Percentiles rank a stretch among this genome's conserved stretches.
These are phyloP conservation scores for Suillus lakei DNA, from an alignment of 768 basidiomycete species.

Conservation along the genomic window DNA sequence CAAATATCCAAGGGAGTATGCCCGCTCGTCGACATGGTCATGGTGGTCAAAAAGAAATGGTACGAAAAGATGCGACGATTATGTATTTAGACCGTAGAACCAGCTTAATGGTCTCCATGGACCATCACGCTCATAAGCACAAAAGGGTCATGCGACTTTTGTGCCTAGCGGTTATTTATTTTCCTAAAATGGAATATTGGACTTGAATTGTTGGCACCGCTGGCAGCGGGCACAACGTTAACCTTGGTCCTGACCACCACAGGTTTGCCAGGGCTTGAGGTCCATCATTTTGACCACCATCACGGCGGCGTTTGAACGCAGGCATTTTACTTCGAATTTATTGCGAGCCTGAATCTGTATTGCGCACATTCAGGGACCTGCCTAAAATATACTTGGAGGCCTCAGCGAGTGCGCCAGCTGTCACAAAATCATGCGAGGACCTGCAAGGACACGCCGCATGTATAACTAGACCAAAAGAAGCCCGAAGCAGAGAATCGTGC, in stretches of 20 bases:
- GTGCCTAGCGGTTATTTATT: background rate
- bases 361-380: background rate
- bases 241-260: background rate
- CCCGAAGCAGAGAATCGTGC: background rate
- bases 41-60: background rate
- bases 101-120: background rate
- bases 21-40: constrained; percentile 1
- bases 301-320: background rate
- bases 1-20: background rate
- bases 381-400: background rate
- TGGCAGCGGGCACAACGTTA: background rate
- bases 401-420: background rate
- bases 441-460: background rate
- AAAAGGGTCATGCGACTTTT: constrained; percentile 2
- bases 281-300: background rate
- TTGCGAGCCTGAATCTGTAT: background rate
- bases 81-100: constrained; percentile 1
- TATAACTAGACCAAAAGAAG: background rate
- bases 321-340: background rate
- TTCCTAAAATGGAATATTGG: background rate
- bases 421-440: background rate
- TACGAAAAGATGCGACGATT: background rate
- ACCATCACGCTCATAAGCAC: background rate
- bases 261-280: background rate
- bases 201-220: background rate